Evolutionary conservation across 179 eudicot species (phyloP).

Genomic region (Heliamphora pulchella): DNA sequence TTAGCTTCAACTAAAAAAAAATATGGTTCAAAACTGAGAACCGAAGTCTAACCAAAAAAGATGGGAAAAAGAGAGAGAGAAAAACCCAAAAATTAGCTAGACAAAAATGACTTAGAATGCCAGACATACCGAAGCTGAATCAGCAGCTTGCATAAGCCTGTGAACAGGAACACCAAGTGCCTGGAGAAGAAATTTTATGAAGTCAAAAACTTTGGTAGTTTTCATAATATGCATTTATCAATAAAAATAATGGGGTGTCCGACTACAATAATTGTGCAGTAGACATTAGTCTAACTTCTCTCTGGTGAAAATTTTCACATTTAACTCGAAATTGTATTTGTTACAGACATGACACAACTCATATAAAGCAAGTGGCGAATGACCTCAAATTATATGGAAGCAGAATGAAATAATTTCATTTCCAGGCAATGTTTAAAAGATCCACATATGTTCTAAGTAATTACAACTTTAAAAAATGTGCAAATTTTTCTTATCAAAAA

Average conservation of each 20-base stretch:
- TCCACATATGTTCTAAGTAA: neutral
- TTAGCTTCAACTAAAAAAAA: neutral
- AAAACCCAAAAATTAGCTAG: conserved; percentile 1
- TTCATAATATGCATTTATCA: neutral
- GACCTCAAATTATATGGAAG: neutral
- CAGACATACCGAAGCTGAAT: conserved; percentile 73
- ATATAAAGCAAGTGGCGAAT: no score
- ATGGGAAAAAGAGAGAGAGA: neutral
- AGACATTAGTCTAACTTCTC: neutral
- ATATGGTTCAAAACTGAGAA: neutral
- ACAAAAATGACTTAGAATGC: neutral
- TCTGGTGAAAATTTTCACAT: neutral
- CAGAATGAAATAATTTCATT: neutral
- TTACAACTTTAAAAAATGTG: neutral
- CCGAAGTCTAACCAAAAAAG: no score
- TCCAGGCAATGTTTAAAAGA: neutral
- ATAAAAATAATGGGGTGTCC: neutral
- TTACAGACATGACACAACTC: no score
- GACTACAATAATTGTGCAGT: neutral
- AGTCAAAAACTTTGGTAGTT: neutral
- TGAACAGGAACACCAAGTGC: conserved; percentile 84
- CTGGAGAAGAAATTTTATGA: conserved; percentile 31
- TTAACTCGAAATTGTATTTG: neutral
- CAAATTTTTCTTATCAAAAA: neutral
- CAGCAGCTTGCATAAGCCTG: conserved; percentile 91